These are phyloP conservation scores for Syzygium aqueum DNA, from an alignment of 345 rosid species.

Conservation along the genomic window DNA sequence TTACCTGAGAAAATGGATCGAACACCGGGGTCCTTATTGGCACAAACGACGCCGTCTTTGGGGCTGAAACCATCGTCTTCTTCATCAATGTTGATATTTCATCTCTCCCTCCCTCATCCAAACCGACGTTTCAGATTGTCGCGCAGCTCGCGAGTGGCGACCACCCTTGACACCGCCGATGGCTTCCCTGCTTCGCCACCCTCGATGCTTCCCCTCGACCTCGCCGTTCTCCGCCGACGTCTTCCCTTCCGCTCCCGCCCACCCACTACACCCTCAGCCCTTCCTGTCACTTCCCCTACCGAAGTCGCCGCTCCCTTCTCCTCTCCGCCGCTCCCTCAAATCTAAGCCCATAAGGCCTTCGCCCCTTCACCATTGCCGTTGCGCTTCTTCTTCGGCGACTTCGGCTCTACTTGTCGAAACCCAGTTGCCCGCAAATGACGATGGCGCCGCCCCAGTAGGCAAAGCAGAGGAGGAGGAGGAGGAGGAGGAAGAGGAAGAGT, in stretches of 20 bases:
- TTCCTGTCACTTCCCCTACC: not conserved
- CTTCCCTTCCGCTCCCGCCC: not conserved
- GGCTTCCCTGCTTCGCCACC: not conserved
- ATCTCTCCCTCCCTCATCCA: not conserved
- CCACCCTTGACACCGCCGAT: not conserved
- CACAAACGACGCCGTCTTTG: not conserved
- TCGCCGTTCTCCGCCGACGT: conserved; percentile 18
- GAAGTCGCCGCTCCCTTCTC: not conserved
- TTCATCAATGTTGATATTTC: not conserved
- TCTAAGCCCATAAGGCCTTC: not conserved
- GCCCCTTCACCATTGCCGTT: not conserved
- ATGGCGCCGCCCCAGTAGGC: not conserved
- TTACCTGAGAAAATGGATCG: too few relatives aligned
- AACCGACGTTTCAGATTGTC: not conserved
- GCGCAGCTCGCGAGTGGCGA: not conserved
- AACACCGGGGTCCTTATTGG: too few relatives aligned
- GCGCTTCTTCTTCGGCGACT: not conserved
- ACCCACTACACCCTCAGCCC: not conserved
- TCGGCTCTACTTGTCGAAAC: not conserved
- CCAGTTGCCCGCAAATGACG: not conserved
- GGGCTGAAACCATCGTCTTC: not conserved
- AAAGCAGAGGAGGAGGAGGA: conserved; percentile 7
- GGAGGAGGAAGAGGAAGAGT: too few relatives aligned
- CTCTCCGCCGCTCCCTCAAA: not conserved
- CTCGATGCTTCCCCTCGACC: conserved; percentile 43